Base-by-base conservation (phyloP, 495 filamentous ascomycete genomes). In the Filosporella fistucella region DNA sequence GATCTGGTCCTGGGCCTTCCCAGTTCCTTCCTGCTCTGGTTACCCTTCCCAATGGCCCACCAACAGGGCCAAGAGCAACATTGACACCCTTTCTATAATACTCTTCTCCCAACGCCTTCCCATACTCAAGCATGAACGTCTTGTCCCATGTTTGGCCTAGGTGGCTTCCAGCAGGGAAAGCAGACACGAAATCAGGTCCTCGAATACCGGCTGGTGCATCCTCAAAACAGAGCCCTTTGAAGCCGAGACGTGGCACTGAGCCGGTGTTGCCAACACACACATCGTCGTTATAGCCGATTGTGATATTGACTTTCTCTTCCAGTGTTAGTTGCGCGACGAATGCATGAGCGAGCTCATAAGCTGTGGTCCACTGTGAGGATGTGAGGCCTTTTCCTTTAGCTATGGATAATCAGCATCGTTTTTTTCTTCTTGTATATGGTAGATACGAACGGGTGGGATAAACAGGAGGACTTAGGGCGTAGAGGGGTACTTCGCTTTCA, bases 1-100 rank as follows among this genome's bases (percentile, higher is more conserved):
- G 87, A 55, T 91, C 88, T n/a, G 83, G 80, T 1, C 83, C 78
- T 59, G 77, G 78, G 6, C 86, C 80, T 62, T 88, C 86, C 91
- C 91, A 96, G 66, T 89, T 91, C 25, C 91, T 24, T 23, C 45
- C 52, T 2, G 14, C 46, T 21, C 22, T 40, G 18, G 89, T 82
- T 21, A 72, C 63, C 36, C 85, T 80, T 18, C 88, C 88, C n/a
- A 94, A 67, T 1, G 91, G 89, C 0, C 91, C 91, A 35, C 88
- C 86, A 16, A 93, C 91, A 7, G 91, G 91, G 1, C 91, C 91
- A 21, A 97, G 71, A 52, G 88, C 77, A 17, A 95, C 78, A 54
- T 94, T 88, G 43, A 94, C 76, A 47, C 89, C 89, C 63, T 53
- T 33, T 7, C 35, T 47, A 24, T 58, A 50, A 17, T 50, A 45